Evolutionary conservation across 208 protist species (phyloP).

Genomic region (Leptomonas seymouri): DNA sequence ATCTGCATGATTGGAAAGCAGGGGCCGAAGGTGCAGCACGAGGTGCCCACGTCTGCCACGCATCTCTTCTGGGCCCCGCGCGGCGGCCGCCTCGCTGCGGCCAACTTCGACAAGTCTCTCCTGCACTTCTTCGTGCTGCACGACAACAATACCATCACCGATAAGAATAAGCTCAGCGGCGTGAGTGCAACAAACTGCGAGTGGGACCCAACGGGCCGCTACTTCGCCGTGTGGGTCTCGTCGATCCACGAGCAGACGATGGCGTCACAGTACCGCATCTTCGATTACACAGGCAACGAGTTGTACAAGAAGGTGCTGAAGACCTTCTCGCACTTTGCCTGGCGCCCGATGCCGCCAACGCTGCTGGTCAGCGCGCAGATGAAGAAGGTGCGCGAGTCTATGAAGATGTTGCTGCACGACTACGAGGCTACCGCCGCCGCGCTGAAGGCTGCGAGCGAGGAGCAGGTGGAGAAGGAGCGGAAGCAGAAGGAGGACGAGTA

Average conservation of each 20-base stretch:
- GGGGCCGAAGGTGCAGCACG: slow-evolving; percentile 69
- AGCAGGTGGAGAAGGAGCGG: slow-evolving; percentile 42
- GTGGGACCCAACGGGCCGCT: slow-evolving; percentile 92
- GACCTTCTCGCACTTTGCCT: slow-evolving; percentile 86
- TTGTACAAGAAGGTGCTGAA: slow-evolving; percentile 63
- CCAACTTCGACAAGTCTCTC: slow-evolving; percentile 85
- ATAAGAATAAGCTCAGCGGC: slow-evolving; percentile 63
- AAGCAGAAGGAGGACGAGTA: slow-evolving; percentile 77
- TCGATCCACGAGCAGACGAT: slow-evolving; percentile 56
- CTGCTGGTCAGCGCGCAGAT: slow-evolving; percentile 65
- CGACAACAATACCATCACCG: slow-evolving; percentile 64
- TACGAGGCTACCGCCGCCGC: slow-evolving; percentile 64
- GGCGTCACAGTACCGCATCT: slow-evolving; percentile 85
- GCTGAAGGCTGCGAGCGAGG: slow-evolving; percentile 44
- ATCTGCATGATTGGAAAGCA: slow-evolving; percentile 82
- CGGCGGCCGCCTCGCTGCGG: slow-evolving; percentile 66
- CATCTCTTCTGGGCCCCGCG: slow-evolving; percentile 87
- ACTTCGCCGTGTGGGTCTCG: slow-evolving; percentile 85
- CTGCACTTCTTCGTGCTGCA: slow-evolving; percentile 84
- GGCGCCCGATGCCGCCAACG: slow-evolving; percentile 84
- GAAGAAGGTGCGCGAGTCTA: slow-evolving; percentile 48
- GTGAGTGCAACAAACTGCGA: slow-evolving; percentile 72
- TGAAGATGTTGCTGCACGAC: slow-evolving; percentile 64
- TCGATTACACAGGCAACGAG: slow-evolving; percentile 76
- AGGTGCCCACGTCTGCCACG: slow-evolving; percentile 61